Conservation (phyloP, 441 rosid species). For the Brassica balearica region DNA sequence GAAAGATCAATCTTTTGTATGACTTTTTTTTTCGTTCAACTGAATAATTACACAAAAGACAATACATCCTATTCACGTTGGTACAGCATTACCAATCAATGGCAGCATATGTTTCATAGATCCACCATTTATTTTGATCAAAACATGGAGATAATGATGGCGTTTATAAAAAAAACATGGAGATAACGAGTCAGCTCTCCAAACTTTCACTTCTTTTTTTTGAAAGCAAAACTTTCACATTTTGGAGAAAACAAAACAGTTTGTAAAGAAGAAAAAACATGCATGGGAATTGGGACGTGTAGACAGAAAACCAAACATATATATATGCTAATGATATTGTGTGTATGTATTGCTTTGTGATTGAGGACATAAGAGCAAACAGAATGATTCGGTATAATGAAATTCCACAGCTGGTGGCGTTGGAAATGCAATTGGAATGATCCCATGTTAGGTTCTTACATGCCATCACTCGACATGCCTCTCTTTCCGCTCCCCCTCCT, state of each 20-base stretch:
- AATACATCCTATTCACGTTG: neutral
- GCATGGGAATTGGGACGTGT: neutral
- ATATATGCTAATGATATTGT: neutral
- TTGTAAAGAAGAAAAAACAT: neutral
- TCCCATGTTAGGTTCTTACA: constrained; percentile 49
- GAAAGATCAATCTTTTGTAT: neutral
- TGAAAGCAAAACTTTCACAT: neutral
- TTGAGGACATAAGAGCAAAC: constrained; percentile 38
- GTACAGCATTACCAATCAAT: neutral
- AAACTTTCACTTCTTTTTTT: neutral
- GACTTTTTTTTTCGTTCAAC: neutral
- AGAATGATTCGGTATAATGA: constrained; percentile 46
- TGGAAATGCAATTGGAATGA: constrained; percentile 49
- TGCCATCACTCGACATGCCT: constrained; percentile 49
- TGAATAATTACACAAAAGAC: neutral
- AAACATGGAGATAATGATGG: neutral
- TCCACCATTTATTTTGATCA: neutral
- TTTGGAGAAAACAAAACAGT: neutral
- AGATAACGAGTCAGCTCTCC: neutral
- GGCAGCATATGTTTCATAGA: neutral
- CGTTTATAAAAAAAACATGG: neutral
- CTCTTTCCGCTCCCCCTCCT: constrained; percentile 34
- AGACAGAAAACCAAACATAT: too few relatives aligned
- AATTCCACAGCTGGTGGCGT: constrained; percentile 43
- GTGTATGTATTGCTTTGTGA: constrained; percentile 11